These are phyloP conservation scores for Pittosporum tobira DNA, from an alignment of 129 eudicot genomes.

Conservation along the genomic window DNA sequence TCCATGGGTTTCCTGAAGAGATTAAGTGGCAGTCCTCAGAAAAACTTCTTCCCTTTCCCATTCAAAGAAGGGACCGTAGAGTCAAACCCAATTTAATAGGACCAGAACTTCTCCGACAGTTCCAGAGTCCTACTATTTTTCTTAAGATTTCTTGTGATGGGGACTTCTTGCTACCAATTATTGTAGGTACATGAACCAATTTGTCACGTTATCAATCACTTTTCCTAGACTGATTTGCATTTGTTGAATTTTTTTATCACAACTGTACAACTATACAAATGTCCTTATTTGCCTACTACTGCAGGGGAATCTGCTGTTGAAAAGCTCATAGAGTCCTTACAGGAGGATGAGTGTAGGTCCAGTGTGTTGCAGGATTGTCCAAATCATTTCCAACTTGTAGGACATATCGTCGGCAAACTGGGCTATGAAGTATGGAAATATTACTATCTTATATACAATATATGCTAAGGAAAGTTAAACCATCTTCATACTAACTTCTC, in stretches of 20 bases:
- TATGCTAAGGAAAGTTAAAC: background rate
- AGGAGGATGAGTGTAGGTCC: constrained; percentile 43
- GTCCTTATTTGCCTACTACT: constrained; percentile 6
- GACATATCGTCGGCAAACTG: constrained; percentile 38
- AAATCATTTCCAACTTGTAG: constrained; percentile 51
- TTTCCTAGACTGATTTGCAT: background rate
- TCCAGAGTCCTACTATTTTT: constrained; percentile 59
- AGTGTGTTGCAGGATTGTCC: constrained; percentile 53
- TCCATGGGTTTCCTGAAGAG: constrained; percentile 54
- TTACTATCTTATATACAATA: constrained; percentile 14
- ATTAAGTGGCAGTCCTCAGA: constrained; percentile 34
- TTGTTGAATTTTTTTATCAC: constrained; percentile 8
- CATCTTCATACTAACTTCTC: background rate
- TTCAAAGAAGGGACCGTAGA: constrained; percentile 37
- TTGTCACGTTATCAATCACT: constrained; percentile 2
- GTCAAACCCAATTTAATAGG: constrained; percentile 31
- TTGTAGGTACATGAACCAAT: constrained; percentile 42
- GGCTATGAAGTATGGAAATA: constrained; percentile 49
- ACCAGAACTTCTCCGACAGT: constrained; percentile 46
- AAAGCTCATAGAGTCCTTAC: constrained; percentile 50
- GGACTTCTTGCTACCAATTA: constrained; percentile 66
- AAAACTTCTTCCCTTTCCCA: constrained; percentile 25
- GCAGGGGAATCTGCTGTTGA: constrained; percentile 66
- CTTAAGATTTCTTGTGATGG: constrained; percentile 75
- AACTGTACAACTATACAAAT: background rate